Percentiles rank a stretch among this genome's conserved stretches.
Evolutionary conservation across 1,139 yeast species (phyloP).

Genomic region (Diutina sp.): DNA sequence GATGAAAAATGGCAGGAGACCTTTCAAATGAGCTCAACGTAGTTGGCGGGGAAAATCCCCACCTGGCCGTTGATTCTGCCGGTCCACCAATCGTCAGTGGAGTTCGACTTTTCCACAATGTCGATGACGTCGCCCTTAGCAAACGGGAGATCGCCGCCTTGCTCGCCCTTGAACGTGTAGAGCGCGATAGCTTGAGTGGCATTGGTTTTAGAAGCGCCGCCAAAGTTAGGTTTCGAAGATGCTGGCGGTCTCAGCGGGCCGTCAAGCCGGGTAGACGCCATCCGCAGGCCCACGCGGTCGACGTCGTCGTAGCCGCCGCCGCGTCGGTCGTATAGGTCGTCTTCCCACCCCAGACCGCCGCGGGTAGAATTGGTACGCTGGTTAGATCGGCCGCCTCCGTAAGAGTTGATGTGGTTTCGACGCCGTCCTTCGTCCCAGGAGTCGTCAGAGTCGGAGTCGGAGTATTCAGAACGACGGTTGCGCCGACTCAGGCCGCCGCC

Average conservation of each 20-base stretch:
- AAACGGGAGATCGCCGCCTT: conserved; percentile 81
- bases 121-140: conserved; percentile 93
- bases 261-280: conserved; percentile 18
- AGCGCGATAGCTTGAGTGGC: conserved; percentile 82
- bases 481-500: not conserved
- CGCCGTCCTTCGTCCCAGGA: conserved; percentile 6
- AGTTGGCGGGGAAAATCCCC: conserved; percentile 96
- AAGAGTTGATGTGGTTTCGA: not conserved
- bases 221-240: conserved; percentile 42
- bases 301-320: conserved; percentile 22
- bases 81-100: conserved; percentile 98
- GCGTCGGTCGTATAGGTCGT: conserved; percentile 54
- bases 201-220: conserved; percentile 23
- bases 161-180: conserved; percentile 82
- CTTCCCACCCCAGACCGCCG: conserved; percentile 58
- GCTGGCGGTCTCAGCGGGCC: conserved; percentile 25
- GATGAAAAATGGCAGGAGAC: not conserved
- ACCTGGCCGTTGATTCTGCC: conserved; percentile 73
- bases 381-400: not conserved
- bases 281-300: conserved; percentile 20
- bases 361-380: not conserved
- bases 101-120: conserved; percentile 70
- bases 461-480: not conserved
- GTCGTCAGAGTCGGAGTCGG: conserved; percentile 20
- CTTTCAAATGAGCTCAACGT: conserved; percentile 68